Conservation (phyloP, 2,329 filamentous ascomycete species). For the Zasmidium cellare region DNA sequence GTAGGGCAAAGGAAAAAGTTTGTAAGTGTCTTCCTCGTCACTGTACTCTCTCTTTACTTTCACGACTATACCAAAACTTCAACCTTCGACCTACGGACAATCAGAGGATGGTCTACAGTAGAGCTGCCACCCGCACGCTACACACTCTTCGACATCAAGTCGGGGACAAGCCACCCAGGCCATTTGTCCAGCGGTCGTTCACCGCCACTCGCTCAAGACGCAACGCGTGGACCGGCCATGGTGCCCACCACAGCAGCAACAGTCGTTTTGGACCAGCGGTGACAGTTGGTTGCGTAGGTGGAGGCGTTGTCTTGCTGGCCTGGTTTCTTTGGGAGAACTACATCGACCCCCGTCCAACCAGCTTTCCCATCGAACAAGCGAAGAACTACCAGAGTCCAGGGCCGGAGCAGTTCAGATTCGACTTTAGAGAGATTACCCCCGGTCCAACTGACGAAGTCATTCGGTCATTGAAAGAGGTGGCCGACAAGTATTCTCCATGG, state of each 20-base stretch:
- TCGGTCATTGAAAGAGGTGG: conserved; percentile 63
- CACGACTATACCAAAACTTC: neutral
- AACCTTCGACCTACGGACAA: too few relatives aligned
- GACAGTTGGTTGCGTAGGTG: conserved; percentile 1
- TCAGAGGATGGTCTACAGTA: neutral
- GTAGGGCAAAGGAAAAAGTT: neutral
- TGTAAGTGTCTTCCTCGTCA: neutral
- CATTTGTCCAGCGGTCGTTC: neutral
- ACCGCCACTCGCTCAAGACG: neutral
- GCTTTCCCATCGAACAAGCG: neutral
- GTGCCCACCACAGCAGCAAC: too few relatives aligned
- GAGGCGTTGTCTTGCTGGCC: conserved; percentile 1
- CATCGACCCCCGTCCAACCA: neutral
- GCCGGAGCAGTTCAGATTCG: conserved; percentile 52
- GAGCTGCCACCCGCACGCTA: neutral
- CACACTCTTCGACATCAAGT: neutral
- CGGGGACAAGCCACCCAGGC: neutral
- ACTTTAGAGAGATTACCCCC: conserved; percentile 56
- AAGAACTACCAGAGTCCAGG: conserved; percentile 47
- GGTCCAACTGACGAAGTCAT: conserved; percentile 64
- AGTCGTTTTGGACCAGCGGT: neutral
- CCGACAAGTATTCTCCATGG: conserved; percentile 68
- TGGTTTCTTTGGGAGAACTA: conserved; percentile 5
- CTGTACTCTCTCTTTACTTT: neutral
- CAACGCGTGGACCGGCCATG: neutral